Evolutionary conservation across 139 green algal genomes (phyloP), one percentile per base, ranked within the genome.

Genomic region (Raphidocelis subcapitata): DNA sequence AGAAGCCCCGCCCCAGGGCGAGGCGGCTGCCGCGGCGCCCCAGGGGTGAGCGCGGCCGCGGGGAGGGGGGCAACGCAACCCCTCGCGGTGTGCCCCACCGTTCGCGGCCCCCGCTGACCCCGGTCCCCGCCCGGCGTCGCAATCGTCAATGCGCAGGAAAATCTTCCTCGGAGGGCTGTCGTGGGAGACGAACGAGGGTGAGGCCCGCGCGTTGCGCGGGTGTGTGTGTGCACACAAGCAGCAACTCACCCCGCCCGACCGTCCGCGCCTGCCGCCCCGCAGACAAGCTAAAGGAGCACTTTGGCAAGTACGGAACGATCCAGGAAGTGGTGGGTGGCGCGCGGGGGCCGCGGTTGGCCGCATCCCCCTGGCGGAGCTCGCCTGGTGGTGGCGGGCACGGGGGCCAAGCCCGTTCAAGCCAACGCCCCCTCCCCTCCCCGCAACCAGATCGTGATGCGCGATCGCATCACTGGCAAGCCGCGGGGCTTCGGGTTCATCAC

Each of bases 401-500:
- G 29, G 62, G 8, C 23, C 62, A 37, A 24, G 24, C 31, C 32
- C 18, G 29, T 44, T 33, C 31, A 8, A 61, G 36, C 29, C 65
- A 28, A 62, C 65, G 59, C 20, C 47, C 59, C 29, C 37, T 44
- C 56, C 28, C 46, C 44, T 5, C 33, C 23, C 21, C 65, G 3
- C 47, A 4, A 63, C 55, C 82, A 96, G 91, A 86, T 92, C 18
- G 85, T 96, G 3, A 96, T 95, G 90, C 64, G 72, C 14, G 90
- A 96, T 69, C 77, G 85, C 3, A 49, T 80, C n/a, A 95, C 89
- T 0, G 66, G 75, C 23, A 79, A 79, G 37, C 88, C 90, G 0
- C 82, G 91, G 18, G 90, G 91, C 26, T 96, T 96, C 72, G 91
- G 91, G 3, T 96, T 96, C 75, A 82, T 96, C 24, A 96, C 88